These are phyloP conservation scores for Melastoma malabathricum DNA, from an alignment of 345 rosid genomes.

Conservation along the genomic window DNA sequence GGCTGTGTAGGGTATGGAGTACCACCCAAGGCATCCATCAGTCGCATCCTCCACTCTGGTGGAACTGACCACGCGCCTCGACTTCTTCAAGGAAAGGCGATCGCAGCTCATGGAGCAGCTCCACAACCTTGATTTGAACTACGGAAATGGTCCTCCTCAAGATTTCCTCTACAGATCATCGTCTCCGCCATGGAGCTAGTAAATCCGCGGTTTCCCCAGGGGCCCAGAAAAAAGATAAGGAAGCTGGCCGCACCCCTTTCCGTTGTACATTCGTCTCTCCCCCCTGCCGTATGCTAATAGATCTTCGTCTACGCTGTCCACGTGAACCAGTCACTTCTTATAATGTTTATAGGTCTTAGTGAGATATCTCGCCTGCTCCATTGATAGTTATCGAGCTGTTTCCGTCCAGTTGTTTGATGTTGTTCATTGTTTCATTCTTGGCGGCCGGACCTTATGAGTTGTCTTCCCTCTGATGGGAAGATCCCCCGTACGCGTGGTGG, in stretches of 20 bases:
- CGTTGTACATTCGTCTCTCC: conserved; percentile 35
- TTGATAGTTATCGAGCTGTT: too few species aligned
- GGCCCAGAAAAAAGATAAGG: too few species aligned
- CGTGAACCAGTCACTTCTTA: background rate
- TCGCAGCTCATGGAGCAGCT: conserved; percentile 98
- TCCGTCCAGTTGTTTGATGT: too few species aligned
- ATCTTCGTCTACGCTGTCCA: conserved; percentile 2
- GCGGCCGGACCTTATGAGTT: too few species aligned
- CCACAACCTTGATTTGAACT: conserved; percentile 83
- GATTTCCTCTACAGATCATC: conserved; percentile 73
- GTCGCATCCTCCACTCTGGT: conserved; percentile 80
- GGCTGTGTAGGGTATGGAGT: conserved; percentile 49
- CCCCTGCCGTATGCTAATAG: conserved; percentile 26
- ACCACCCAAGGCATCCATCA: conserved; percentile 54
- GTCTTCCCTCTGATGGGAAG: too few species aligned
- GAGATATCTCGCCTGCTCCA: too few species aligned
- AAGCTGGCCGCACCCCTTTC: conserved; percentile 1
- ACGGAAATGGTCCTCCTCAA: conserved; percentile 64
- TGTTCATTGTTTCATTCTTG: too few species aligned
- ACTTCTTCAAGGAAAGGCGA: conserved; percentile 96
- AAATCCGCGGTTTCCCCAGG: too few species aligned
- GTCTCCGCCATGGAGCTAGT: conserved; percentile 91
- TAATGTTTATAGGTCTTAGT: background rate
- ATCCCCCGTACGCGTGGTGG: too few species aligned
- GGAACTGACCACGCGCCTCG: conserved; percentile 90